A percentile compares a stretch with the other conserved stretches of the same genome.
These are phyloP conservation scores for Fusarium pseudograminearum DNA, from an alignment of 2,329 filamentous ascomycete genomes.

Conservation along the genomic window DNA sequence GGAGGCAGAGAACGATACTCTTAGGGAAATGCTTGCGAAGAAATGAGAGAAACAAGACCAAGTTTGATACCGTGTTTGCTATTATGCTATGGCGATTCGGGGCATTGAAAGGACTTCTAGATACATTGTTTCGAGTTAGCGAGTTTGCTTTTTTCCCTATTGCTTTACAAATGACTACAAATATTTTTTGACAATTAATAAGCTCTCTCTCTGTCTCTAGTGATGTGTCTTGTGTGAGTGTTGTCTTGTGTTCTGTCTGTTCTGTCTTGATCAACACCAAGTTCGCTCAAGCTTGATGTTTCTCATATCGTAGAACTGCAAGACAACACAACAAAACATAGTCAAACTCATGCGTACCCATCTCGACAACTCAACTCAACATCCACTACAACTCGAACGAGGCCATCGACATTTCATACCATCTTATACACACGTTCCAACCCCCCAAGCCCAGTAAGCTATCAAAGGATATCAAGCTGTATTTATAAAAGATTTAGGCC, in stretches of 20 bases:
- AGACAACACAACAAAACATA: background rate
- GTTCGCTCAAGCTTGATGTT: background rate
- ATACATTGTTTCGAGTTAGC: conserved; percentile 25
- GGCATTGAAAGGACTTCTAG: conserved; percentile 32
- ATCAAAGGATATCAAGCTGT: fast-evolving
- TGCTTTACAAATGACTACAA: conserved; percentile 2
- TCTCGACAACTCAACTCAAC: background rate
- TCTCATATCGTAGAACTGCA: background rate
- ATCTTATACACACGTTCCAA: too few species aligned
- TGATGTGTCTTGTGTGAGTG: background rate
- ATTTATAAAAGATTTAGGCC: background rate
- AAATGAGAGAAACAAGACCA: conserved; percentile 31
- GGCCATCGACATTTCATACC: background rate
- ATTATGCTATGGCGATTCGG: conserved; percentile 10
- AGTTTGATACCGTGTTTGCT: background rate
- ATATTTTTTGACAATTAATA: conserved; percentile 19
- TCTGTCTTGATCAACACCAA: background rate
- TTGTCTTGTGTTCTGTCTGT: background rate
- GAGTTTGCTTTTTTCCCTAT: background rate
- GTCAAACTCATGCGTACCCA: background rate
- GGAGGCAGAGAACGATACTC: conserved; percentile 73
- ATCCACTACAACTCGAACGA: background rate
- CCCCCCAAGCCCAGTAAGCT: background rate
- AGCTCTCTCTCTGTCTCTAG: background rate
- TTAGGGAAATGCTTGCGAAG: conserved; percentile 63